phyloP scores from a whole-genome alignment of 768 basidiomycete genomes.

The Crucibulum laeve region DNA sequence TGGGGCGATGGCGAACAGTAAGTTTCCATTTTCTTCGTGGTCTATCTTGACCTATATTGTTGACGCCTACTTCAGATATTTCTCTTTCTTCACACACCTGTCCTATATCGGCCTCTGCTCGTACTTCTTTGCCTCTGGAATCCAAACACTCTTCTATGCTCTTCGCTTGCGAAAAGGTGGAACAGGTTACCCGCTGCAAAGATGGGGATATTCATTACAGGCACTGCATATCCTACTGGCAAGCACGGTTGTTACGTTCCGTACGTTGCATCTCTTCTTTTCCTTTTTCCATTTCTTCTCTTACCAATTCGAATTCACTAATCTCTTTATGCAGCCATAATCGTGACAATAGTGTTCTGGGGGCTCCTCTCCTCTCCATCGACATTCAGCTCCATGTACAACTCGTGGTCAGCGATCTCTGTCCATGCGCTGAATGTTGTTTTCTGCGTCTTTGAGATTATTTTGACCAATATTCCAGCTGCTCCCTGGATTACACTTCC shows the following conservation, averaged over 20 bases:
- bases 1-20: no score
- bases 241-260: constrained; percentile 47
- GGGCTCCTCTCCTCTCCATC: constrained; percentile 8
- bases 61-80: constrained; percentile 41
- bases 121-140: constrained; percentile 56
- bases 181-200: constrained; percentile 49
- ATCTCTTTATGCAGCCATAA: constrained; percentile 8
- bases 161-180: constrained; percentile 11
- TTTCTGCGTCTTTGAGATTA: constrained; percentile 55
- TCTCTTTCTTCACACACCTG: constrained; percentile 63
- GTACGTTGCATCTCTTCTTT: constrained; percentile 29
- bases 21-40: no score
- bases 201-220: constrained; percentile 54
- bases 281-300: background rate
- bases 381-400: background rate
- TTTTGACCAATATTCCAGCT: constrained; percentile 48
- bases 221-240: constrained; percentile 52
- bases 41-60: no score
- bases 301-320: background rate
- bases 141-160: constrained; percentile 47
- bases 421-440: constrained; percentile 55
- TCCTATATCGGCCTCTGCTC: constrained; percentile 58
- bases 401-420: constrained; percentile 59
- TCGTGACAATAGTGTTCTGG: constrained; percentile 9
- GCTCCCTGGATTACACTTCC: constrained; percentile 49